Conservation (phyloP, 441 rosid species). For the Pelargonium myrrhifolium region DNA sequence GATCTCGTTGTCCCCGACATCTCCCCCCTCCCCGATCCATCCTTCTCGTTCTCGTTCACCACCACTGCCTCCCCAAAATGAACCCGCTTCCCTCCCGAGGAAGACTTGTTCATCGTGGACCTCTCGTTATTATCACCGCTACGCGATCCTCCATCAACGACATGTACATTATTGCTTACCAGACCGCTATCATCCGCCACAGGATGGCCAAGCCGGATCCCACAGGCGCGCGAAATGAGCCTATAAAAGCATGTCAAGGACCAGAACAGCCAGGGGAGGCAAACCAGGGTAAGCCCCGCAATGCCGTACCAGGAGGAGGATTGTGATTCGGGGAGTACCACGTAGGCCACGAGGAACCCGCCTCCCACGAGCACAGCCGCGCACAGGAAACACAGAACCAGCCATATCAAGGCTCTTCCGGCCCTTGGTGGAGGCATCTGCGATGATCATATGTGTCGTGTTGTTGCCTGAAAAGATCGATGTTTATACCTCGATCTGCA, state of each 20-base stretch:
- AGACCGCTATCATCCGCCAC: too few relatives aligned
- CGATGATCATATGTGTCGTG: neutral
- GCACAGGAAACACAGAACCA: constrained; percentile 32
- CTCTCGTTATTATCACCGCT: too few relatives aligned
- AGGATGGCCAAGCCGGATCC: constrained; percentile 50
- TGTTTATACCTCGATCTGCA: too few relatives aligned
- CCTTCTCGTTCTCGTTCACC: too few relatives aligned
- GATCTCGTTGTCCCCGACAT: too few relatives aligned
- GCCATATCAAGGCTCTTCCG: constrained; percentile 41
- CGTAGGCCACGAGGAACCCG: constrained; percentile 37
- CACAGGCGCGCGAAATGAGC: constrained; percentile 38
- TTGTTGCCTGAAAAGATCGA: too few relatives aligned
- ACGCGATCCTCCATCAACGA: too few relatives aligned
- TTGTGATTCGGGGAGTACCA: constrained; percentile 35
- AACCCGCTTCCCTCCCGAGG: too few relatives aligned
- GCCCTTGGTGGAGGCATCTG: constrained; percentile 56
- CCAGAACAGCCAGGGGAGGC: constrained; percentile 88
- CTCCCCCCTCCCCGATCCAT: too few relatives aligned
- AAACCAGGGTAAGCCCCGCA: constrained; percentile 52
- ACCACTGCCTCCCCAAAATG: too few relatives aligned
- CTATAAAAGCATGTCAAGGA: constrained; percentile 47
- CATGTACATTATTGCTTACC: too few relatives aligned
- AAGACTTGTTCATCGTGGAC: too few relatives aligned
- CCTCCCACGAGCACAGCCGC: constrained; percentile 37
- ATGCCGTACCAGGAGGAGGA: constrained; percentile 39